Percentiles rank a stretch among this genome's conserved stretches.
Evolutionary conservation across 352 stramenopile species (phyloP).

Genomic region (Thalassiosira livingstoniorum): DNA sequence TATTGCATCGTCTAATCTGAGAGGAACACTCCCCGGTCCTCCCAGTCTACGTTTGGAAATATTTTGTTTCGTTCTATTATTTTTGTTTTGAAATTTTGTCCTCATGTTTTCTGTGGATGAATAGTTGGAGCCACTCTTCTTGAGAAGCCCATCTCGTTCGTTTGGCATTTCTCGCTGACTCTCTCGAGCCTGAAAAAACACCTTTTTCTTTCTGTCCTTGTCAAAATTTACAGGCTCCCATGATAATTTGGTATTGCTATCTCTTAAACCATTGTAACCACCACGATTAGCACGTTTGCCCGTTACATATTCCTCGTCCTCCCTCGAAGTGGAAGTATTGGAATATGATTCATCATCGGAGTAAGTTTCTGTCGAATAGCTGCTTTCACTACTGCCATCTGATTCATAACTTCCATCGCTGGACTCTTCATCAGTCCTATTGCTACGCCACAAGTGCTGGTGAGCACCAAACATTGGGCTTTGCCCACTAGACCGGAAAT

Average conservation of each 20-base stretch:
- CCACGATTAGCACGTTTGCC: no score
- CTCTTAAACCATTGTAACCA: no score
- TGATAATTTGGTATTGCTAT: background rate
- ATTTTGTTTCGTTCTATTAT: background rate
- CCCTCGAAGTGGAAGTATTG: background rate
- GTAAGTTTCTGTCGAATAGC: slow-evolving; percentile 27
- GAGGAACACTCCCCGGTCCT: slow-evolving; percentile 6
- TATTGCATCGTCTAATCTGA: slow-evolving; percentile 52
- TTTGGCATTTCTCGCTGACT: background rate
- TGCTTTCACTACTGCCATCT: slow-evolving; percentile 27
- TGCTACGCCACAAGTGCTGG: background rate
- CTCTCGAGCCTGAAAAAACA: slow-evolving; percentile 1
- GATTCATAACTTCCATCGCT: slow-evolving; percentile 36
- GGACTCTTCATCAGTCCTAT: slow-evolving; percentile 1
- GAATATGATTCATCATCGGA: slow-evolving; percentile 7
- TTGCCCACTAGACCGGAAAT: background rate
- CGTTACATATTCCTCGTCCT: background rate
- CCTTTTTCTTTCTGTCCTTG: background rate
- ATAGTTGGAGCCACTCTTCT: slow-evolving; percentile 24
- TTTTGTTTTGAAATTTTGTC: background rate
- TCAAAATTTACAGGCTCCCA: background rate
- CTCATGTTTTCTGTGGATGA: slow-evolving; percentile 14
- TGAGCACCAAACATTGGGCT: background rate
- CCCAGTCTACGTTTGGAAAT: background rate
- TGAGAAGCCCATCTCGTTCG: slow-evolving; percentile 22